Evolutionary conservation across 2,329 filamentous ascomycete species (phyloP).

Genomic region (Trichoderma asperellum): DNA sequence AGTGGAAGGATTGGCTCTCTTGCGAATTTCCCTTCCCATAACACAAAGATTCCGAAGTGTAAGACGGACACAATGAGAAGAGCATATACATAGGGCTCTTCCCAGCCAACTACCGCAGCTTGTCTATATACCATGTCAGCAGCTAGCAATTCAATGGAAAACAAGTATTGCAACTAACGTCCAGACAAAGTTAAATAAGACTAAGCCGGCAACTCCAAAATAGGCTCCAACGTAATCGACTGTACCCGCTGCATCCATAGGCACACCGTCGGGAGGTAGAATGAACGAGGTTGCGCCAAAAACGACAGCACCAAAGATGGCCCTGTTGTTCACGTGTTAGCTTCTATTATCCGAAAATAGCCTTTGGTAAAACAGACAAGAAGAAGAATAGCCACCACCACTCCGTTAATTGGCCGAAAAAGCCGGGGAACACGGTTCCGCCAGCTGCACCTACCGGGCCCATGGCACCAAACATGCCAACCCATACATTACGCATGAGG

Average conservation of each 20-base stretch:
- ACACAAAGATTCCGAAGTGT: slow-evolving; percentile 39
- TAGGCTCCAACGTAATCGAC: slow-evolving; percentile 45
- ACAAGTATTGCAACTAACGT: slow-evolving; percentile 44
- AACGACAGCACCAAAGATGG: slow-evolving; percentile 1
- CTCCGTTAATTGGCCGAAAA: slow-evolving; percentile 33
- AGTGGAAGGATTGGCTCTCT: slow-evolving; percentile 51
- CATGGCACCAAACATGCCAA: slow-evolving; percentile 52
- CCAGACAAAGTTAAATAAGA: slow-evolving; percentile 56
- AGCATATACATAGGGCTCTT: slow-evolving; percentile 46
- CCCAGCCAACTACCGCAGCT: slow-evolving; percentile 53
- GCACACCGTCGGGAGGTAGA: slow-evolving; percentile 30
- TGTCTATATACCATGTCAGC: slow-evolving; percentile 30
- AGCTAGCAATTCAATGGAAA: neutral
- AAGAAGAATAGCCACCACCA: slow-evolving; percentile 26
- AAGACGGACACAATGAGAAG: slow-evolving; percentile 44
- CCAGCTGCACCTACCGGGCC: slow-evolving; percentile 52
- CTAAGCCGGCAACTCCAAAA: slow-evolving; percentile 46
- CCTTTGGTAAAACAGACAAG: slow-evolving; percentile 9
- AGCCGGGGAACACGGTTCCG: slow-evolving; percentile 46
- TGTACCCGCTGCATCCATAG: slow-evolving; percentile 35
- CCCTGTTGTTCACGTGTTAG: neutral
- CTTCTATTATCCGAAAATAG: accelerated
- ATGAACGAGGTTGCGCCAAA: slow-evolving; percentile 24
- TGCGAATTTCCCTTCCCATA: slow-evolving; percentile 49
- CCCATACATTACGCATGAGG: slow-evolving; percentile 47